Conservation (phyloP, 495 filamentous ascomycete species). For the Rusavskia elegans region DNA sequence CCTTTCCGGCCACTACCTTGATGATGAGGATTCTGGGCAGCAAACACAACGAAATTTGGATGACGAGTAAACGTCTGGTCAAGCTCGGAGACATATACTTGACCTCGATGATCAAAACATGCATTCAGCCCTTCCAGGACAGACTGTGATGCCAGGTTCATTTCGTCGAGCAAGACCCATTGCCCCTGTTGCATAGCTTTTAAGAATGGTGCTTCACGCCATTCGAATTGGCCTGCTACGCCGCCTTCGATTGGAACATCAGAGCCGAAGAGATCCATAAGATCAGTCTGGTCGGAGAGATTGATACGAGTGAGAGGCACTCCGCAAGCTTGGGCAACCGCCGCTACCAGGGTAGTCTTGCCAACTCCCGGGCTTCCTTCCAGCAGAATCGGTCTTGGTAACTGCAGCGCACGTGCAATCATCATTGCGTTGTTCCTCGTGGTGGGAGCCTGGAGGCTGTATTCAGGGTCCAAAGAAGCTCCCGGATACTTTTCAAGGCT, state of each 20-base stretch:
- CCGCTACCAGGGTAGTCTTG: slow-evolving; percentile 84
- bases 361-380: slow-evolving; percentile 96
- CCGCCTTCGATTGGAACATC: slow-evolving; percentile 89
- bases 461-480: slow-evolving; percentile 38
- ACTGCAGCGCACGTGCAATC: slow-evolving; percentile 76
- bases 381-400: slow-evolving; percentile 77
- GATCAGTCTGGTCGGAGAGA: slow-evolving; percentile 90
- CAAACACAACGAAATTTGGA: slow-evolving; percentile 80
- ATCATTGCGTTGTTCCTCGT: slow-evolving; percentile 80
- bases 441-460: slow-evolving; percentile 75
- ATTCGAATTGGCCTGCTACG: slow-evolving; percentile 72
- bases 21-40: slow-evolving; percentile 93
- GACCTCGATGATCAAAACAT: slow-evolving; percentile 91
- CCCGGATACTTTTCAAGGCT: slow-evolving; percentile 34
- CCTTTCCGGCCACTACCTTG: slow-evolving; percentile 95
- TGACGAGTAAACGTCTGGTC: slow-evolving; percentile 85
- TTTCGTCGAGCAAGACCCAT: slow-evolving; percentile 95
- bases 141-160: slow-evolving; percentile 96
- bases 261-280: slow-evolving; percentile 94
- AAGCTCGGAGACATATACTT: slow-evolving; percentile 88
- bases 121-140: slow-evolving; percentile 95
- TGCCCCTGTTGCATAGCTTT: slow-evolving; percentile 89
- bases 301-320: slow-evolving; percentile 83
- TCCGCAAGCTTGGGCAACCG: slow-evolving; percentile 62
- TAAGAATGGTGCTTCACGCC: slow-evolving; percentile 91